Evolutionary conservation across 441 rosid genomes (phyloP).

Genomic region (Breynia disticha): DNA sequence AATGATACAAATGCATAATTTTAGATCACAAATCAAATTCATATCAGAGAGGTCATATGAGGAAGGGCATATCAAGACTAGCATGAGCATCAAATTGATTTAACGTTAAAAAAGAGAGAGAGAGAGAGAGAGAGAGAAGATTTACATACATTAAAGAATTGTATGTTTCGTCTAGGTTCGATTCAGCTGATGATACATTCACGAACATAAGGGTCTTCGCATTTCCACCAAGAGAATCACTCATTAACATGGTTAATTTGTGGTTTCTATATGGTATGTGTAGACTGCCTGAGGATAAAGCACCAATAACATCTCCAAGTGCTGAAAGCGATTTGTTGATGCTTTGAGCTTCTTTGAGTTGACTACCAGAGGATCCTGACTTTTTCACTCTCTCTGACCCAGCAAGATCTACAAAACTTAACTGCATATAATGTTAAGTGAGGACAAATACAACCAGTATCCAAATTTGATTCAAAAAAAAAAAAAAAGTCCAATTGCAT

Average conservation of each 20-base stretch:
- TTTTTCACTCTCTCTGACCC: constrained; percentile 95
- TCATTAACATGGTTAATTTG: constrained; percentile 93
- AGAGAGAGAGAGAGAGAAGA: neutral
- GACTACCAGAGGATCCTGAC: constrained; percentile 75
- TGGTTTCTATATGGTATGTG: constrained; percentile 94
- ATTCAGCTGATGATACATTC: constrained; percentile 81
- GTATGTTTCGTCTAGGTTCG: constrained; percentile 87
- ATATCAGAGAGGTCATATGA: too few species aligned
- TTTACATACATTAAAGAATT: constrained; percentile 67
- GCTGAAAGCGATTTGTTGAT: constrained; percentile 95
- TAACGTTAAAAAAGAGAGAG: too few species aligned
- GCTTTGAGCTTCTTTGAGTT: constrained; percentile 94
- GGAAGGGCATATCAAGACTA: too few species aligned
- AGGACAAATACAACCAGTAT: neutral
- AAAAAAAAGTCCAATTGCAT: neutral
- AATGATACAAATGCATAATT: too few species aligned
- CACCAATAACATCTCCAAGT: constrained; percentile 90
- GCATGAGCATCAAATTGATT: too few species aligned
- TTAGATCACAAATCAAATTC: too few species aligned
- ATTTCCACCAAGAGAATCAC: constrained; percentile 97
- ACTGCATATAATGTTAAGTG: constrained; percentile 30
- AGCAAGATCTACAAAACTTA: constrained; percentile 96
- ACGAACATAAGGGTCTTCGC: constrained; percentile 98
- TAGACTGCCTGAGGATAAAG: constrained; percentile 74
- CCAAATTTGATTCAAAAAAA: too few species aligned